Evolutionary conservation across 345 rosid genomes (phyloP), one percentile per base, ranked within the genome.

Genomic region (Lumnitzera littorea): DNA sequence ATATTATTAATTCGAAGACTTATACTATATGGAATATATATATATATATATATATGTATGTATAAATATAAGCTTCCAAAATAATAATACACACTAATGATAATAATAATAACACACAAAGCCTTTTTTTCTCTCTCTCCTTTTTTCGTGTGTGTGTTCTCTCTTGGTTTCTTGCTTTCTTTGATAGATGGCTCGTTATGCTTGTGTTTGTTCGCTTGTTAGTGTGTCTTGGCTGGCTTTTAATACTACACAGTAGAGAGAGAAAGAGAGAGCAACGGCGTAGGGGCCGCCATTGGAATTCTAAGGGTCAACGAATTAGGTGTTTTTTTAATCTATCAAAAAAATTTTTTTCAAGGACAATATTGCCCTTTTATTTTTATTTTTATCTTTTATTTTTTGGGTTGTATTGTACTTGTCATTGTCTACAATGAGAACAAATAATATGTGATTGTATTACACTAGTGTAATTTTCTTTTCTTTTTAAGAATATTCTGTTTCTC

Each of bases 281-380:
- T 78, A 81, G 96, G 98, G 96, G 87, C 96, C 94, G 96, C 91
- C 84, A 85, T 80, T 85, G 94, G 89, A 80, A 73, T 76, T 81
- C 70, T 51, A 77, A 84, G 88, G 91, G 96, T 92, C 98, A 92
- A 92, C 96, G 83, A 69, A 62, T 65, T 74, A 65, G 57, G 59
- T 62, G 55, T 62, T 53, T 60, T 49, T 25, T 63, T 31, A 25
- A 61, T 53, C 60, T 54, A 15, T 29, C 31, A 1, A 24, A 47
- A 53, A 54, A 17, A 36, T n/a, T 25, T 53, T 62, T 58, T 61
- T 36, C 13, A 29, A 46, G 31, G 74, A 65, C 75, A 46, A 71
- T 62, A 14, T 56, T 78, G 56, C 78, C 80, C 82, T 73, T 58
- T 46, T 56, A 56, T 36, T 55, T 12, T 60, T 23, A 36, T 23